A percentile compares a stretch with the other conserved stretches of the same genome.
phyloP scores from a whole-genome alignment of 495 filamentous ascomycete species.

The Penicillium angulare region DNA sequence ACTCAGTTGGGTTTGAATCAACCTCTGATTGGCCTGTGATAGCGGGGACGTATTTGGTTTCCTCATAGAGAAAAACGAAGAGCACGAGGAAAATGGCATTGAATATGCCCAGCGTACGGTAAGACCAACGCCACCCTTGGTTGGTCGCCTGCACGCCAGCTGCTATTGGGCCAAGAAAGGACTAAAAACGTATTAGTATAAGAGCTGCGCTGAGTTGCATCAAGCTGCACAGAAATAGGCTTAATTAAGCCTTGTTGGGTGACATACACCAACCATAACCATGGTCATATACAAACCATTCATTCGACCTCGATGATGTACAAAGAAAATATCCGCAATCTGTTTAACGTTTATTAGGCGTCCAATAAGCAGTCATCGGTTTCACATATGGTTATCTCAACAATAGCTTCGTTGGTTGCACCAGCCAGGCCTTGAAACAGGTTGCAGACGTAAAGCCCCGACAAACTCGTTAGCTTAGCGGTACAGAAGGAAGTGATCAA shows the following conservation, averaged over 20 bases:
- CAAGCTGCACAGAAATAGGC: not conserved
- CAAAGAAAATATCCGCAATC: slow-evolving; percentile 40
- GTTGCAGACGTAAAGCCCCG: slow-evolving; percentile 31
- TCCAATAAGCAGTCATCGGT: not conserved
- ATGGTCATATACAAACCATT: slow-evolving; percentile 38
- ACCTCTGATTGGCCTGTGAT: slow-evolving; percentile 13
- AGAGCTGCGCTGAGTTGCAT: no score
- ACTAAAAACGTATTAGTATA: slow-evolving; percentile 14
- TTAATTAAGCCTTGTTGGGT: not conserved
- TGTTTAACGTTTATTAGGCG: slow-evolving; percentile 6
- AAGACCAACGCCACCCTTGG: slow-evolving; percentile 34
- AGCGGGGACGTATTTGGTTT: slow-evolving; percentile 32
- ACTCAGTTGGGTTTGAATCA: not conserved
- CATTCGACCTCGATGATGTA: slow-evolving; percentile 36
- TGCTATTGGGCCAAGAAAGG: slow-evolving; percentile 35
- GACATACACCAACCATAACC: slow-evolving; percentile 36
- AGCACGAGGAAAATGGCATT: slow-evolving; percentile 25
- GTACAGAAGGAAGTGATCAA: slow-evolving; percentile 32
- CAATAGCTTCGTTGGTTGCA: slow-evolving; percentile 35
- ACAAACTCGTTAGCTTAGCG: slow-evolving; percentile 18
- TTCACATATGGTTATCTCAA: slow-evolving; percentile 30
- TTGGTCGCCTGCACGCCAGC: slow-evolving; percentile 31
- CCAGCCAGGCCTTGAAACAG: slow-evolving; percentile 33
- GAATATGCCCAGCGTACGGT: slow-evolving; percentile 29
- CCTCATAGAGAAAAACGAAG: slow-evolving; percentile 32